Conservation (phyloP, 2,329 filamentous ascomycete species). For the Lecanoromycetidae sp. region DNA sequence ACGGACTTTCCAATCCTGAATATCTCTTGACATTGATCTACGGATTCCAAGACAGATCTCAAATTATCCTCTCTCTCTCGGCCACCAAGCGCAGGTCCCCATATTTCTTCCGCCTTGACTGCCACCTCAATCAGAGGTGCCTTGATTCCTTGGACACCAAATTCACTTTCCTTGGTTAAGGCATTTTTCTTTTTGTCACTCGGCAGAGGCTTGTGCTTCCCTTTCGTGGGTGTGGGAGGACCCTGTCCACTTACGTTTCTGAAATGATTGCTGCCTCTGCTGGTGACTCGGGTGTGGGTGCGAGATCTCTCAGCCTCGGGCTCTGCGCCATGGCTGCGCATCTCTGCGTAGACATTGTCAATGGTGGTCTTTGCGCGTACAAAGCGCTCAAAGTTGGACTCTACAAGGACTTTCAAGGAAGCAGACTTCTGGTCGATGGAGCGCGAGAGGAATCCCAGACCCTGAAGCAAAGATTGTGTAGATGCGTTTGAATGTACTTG, state of each 20-base stretch:
- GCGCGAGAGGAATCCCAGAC: constrained; percentile 71
- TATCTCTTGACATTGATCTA: constrained; percentile 69
- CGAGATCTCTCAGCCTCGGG: constrained; percentile 28
- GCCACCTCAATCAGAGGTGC: constrained; percentile 76
- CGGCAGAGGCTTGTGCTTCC: constrained; percentile 27
- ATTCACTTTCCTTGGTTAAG: constrained; percentile 82
- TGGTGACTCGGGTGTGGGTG: constrained; percentile 55
- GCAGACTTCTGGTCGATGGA: constrained; percentile 98
- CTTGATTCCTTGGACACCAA: constrained; percentile 79
- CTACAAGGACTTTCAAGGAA: constrained; percentile 87
- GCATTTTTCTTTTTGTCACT: constrained; percentile 72
- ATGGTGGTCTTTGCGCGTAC: constrained; percentile 95
- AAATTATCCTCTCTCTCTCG: constrained; percentile 82
- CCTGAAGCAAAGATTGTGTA: constrained; percentile 65
- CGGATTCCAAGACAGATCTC: constrained; percentile 60
- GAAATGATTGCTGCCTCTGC: constrained; percentile 50
- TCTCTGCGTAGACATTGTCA: constrained; percentile 96
- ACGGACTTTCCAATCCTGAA: constrained; percentile 70
- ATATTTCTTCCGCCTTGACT: constrained; percentile 91
- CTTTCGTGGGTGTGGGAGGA: constrained; percentile 26
- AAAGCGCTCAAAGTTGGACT: constrained; percentile 97
- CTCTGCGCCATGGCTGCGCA: constrained; percentile 60
- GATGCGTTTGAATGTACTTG: constrained; percentile 81
- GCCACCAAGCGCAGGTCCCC: constrained; percentile 86
- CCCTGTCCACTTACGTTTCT: constrained; percentile 36